Base-by-base conservation (phyloP, 331 rosid genomes). In the Telfairia occidentalis region DNA sequence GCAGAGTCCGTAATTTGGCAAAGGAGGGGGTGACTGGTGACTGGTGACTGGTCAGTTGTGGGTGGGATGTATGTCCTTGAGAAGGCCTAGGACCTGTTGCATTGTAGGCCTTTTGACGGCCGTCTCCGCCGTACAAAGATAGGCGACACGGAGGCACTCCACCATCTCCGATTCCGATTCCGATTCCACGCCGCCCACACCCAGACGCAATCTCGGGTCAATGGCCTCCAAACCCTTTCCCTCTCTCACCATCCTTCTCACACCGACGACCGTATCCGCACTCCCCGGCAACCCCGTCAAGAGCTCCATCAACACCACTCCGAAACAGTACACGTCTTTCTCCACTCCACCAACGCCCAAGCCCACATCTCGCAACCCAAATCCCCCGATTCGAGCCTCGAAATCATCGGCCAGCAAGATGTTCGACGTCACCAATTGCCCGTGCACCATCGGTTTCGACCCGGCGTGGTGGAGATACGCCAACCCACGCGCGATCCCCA, bases 401-500 rank as follows among this genome's bases (percentile, higher is more conserved):
- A 92, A 89, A 15, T 86, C 84, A 15, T 86, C 89, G 9, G 88
- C 88, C 9, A 95, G 83, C 1, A 95, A 59, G 4, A 95, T 76
- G 9, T 90, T 95, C 0, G 97, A 85, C 7, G 96, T 71, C 0
- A 95, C 97, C 1, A 95, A 50, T 78, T 90, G 99, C 71, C 97
- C 97, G 75, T 95, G 99, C 2, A 87, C 83, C 11, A 95, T 91
- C 4, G 97, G 89, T 74, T 59, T 89, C 1, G 99, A 88, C 5
- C 99, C 92, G 0, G 96, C 97, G 76, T 95, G 99, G 85, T 95
- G 99, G n/a, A 95, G 97, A 49, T 85, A 95, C 0, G 99, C 99
- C n/a, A 92, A 57, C 0, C 99, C 97, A 21, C 99, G 94, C 26
- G 99, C 99, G 23, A 95, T 85, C 4, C 99, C 99, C 0, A 95